Conservation (phyloP, 1,284 basidiomycete genomes). For the Leccinum fuscescens region DNA sequence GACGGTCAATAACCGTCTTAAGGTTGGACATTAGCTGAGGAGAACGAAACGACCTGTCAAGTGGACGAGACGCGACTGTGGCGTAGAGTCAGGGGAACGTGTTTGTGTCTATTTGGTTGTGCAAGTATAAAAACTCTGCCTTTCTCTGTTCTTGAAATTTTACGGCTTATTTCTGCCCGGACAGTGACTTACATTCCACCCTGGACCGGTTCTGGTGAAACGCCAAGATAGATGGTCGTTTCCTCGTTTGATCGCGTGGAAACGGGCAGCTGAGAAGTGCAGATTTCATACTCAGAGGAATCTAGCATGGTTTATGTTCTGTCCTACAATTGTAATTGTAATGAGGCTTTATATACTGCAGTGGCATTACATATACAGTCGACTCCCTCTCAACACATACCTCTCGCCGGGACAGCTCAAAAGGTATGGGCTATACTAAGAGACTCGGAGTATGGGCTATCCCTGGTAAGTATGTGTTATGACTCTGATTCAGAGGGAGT, state of each 20-base stretch:
- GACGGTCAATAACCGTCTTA: slow-evolving; percentile 48
- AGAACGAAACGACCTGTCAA: slow-evolving; percentile 2
- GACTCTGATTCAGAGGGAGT: too few species aligned
- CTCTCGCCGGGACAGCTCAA: too few species aligned
- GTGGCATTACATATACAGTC: too few species aligned
- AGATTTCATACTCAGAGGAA: slow-evolving; percentile 21
- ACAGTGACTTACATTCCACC: slow-evolving; percentile 51
- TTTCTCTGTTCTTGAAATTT: neutral
- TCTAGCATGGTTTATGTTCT: slow-evolving; percentile 35
- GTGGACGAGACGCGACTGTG: slow-evolving; percentile 13
- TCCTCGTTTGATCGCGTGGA: slow-evolving; percentile 47
- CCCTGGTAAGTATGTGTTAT: too few species aligned
- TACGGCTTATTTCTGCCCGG: slow-evolving; percentile 70
- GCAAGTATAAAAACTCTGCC: slow-evolving; percentile 24
- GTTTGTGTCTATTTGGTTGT: slow-evolving; percentile 32
- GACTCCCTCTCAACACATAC: too few species aligned
- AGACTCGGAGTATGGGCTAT: too few species aligned
- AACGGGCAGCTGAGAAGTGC: slow-evolving; percentile 47
- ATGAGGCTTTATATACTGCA: too few species aligned
- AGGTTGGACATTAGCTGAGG: slow-evolving; percentile 38
- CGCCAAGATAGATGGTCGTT: slow-evolving; percentile 50
- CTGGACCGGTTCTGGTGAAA: slow-evolving; percentile 76
- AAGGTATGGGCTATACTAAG: too few species aligned
- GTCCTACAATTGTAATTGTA: slow-evolving; percentile 28
- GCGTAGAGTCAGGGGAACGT: slow-evolving; percentile 7